Base-by-base conservation (phyloP, 1,284 basidiomycete genomes). In the Sphagnurus paluster region DNA sequence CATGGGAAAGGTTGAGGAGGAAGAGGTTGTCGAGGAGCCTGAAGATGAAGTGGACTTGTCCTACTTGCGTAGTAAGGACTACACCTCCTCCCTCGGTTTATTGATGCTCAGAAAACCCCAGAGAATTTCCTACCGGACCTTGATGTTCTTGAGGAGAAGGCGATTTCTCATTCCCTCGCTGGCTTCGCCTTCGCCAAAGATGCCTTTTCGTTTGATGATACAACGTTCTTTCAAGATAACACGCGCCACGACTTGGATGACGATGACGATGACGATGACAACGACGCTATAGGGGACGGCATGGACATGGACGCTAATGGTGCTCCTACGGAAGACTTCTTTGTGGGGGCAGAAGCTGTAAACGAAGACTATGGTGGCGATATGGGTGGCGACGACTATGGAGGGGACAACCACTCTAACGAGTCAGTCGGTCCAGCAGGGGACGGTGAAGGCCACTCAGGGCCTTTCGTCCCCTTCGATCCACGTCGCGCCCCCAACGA, bases 131-230 rank as follows among this genome's bases (percentile, higher is more conserved):
- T 95, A 14, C 84, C 89, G 1, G 75, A 86, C 42, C 60, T 87
- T n/a, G 69, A 76, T 23, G 66, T 70, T 11, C 65, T 91, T 5
- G 79, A 87, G 33, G 73, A 77, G 40, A 85, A 80, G 54, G 80
- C 80, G 23, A 93, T 98, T 45, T 87, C 87, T 4, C 84, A 86
- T 45, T 90, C 90, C 1, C 74, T 98, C 0, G 72, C 80, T 5
- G 79, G 76, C 20, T 98, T 98, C 71, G 80, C 85, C 2, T 97
- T 97, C 62, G 69, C 79, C 17, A 80, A 77, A 48, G 74, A 79
- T 54, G 67, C 77, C 6, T 78, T 78, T 61, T 69, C 76, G 8
- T 72, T 83, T 19, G 85, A 91, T 53, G 80, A 87, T 56, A 67
- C 76, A 52, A 67, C 75, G 42, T 75, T 83, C 53, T 77, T 79